Evolutionary conservation across 2,329 filamentous ascomycete species (phyloP).

Genomic region (Apiospora sp.): DNA sequence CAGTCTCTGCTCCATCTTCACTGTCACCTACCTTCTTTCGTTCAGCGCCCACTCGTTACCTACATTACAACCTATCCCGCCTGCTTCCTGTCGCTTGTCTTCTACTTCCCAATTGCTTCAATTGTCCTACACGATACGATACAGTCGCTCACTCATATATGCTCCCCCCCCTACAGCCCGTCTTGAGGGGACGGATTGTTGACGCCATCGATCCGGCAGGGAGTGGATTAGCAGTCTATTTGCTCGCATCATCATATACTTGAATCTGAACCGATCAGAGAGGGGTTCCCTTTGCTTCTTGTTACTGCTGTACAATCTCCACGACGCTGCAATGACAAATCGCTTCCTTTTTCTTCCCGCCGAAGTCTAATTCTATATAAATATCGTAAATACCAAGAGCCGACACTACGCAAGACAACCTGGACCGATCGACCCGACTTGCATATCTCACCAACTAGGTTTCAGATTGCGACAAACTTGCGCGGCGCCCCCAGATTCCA

Average conservation of each 20-base stretch:
- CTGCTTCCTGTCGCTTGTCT: slow-evolving; percentile 11
- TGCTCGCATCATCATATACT: neutral
- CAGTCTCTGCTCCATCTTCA: slow-evolving; percentile 12
- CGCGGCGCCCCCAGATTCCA: slow-evolving; percentile 11
- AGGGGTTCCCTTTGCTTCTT: neutral
- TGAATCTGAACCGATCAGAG: slow-evolving; percentile 1
- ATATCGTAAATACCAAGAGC: neutral
- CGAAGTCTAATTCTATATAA: slow-evolving; percentile 9
- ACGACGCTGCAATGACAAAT: slow-evolving; percentile 9
- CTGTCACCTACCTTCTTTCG: slow-evolving; percentile 18
- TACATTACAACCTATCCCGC: slow-evolving; percentile 20
- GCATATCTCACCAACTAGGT: slow-evolving; percentile 15
- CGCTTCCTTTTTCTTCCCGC: slow-evolving; percentile 9
- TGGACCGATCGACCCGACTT: slow-evolving; percentile 14
- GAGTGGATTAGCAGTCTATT: neutral
- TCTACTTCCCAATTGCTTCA: slow-evolving; percentile 17
- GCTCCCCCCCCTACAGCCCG: slow-evolving; percentile 8
- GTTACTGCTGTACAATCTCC: neutral
- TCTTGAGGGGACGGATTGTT: slow-evolving; percentile 15
- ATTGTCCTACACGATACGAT: neutral
- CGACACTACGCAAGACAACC: neutral
- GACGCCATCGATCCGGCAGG: neutral
- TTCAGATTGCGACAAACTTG: slow-evolving; percentile 19
- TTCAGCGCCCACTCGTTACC: slow-evolving; percentile 1
- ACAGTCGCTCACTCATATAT: slow-evolving; percentile 13